phyloP scores from a whole-genome alignment of 495 filamentous ascomycete species.

The Amphirosellinia nigrospora region DNA sequence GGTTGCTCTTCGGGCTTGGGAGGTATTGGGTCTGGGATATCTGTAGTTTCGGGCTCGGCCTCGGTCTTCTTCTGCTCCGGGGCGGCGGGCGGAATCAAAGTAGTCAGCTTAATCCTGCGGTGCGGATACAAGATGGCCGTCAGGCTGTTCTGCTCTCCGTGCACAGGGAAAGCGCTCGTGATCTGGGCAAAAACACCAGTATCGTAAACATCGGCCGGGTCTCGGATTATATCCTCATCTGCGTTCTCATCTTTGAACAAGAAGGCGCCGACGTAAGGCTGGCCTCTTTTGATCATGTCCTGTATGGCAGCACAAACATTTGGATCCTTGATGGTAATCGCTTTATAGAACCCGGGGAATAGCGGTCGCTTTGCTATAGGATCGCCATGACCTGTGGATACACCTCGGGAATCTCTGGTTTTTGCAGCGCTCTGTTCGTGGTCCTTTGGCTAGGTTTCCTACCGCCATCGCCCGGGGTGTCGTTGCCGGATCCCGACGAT shows the following conservation, averaged over 20 bases:
- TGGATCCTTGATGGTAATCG: constrained; percentile 90
- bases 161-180: constrained; percentile 89
- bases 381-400: constrained; percentile 99
- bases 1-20: constrained; percentile 53
- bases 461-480: constrained; percentile 55
- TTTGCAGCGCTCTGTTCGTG: constrained; percentile 77
- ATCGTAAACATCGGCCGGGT: constrained; percentile 86
- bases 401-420: constrained; percentile 87
- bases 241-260: constrained; percentile 94
- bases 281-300: constrained; percentile 97
- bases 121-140: constrained; percentile 96
- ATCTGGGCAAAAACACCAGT: constrained; percentile 97
- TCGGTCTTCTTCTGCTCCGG: constrained; percentile 48
- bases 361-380: constrained; percentile 92
- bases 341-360: constrained; percentile 99
- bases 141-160: constrained; percentile 76
- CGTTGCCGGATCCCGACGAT: constrained; percentile 51
- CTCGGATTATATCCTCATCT: constrained; percentile 89
- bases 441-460: constrained; percentile 66
- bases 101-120: constrained; percentile 87
- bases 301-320: constrained; percentile 88
- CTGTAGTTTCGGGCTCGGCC: constrained; percentile 47
- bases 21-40: constrained; percentile 62
- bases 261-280: constrained; percentile 97
- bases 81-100: constrained; percentile 68